phyloP scores from a whole-genome alignment of 208 protist species.

The Porcisia deanei region DNA sequence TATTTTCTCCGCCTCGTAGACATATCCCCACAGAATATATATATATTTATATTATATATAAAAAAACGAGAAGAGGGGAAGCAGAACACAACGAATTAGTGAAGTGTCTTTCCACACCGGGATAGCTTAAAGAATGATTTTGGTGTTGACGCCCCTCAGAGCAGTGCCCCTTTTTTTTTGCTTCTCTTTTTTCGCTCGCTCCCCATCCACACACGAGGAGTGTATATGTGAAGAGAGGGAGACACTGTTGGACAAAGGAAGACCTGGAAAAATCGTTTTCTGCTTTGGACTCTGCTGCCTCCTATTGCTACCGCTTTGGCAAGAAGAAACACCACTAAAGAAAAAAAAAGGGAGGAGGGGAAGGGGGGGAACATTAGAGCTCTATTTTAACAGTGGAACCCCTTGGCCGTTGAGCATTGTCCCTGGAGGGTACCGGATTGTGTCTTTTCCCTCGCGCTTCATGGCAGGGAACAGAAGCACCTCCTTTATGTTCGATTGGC shows the following conservation, averaged over 20 bases:
- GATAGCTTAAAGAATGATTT: neutral
- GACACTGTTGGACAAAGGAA: neutral
- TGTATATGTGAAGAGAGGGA: neutral
- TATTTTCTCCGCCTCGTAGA: no score
- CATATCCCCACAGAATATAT: no score
- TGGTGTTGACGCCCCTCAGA: neutral
- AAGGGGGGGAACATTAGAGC: neutral
- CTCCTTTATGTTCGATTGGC: constrained; percentile 99
- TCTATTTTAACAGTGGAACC: constrained; percentile 61
- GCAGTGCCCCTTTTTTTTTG: neutral
- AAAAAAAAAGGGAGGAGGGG: constrained; percentile 2
- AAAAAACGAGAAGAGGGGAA: neutral
- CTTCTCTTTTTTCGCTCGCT: neutral
- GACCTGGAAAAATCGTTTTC: neutral
- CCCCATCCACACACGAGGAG: neutral
- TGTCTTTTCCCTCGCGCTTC: constrained; percentile 78
- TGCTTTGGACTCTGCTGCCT: neutral
- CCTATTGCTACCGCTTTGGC: neutral
- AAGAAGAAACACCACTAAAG: constrained; percentile 3
- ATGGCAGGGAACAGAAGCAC: constrained; percentile 94
- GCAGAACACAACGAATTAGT: neutral
- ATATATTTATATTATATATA: no score
- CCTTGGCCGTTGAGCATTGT: constrained; percentile 79
- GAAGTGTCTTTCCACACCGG: neutral
- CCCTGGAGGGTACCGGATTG: constrained; percentile 54